Base-by-base conservation (phyloP, 345 rosid species). In the Streptanthus diversifolius region DNA sequence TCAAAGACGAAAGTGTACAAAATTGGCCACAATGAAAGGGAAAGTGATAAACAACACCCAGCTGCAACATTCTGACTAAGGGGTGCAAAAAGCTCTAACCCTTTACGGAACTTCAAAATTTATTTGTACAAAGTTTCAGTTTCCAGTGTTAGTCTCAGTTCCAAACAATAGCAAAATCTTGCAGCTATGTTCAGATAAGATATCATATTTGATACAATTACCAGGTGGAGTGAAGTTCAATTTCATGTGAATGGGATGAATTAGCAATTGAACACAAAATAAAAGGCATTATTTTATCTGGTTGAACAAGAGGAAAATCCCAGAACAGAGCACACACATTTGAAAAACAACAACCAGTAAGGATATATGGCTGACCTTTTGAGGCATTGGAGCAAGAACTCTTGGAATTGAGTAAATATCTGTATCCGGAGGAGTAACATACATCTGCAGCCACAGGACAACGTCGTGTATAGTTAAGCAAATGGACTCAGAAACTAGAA, bases 381-480 rank as follows among this genome's bases (percentile, higher is more conserved):
- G 86, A 13, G 97, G 98, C 95, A 93, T 81, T 52, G 90, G 91
- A 41, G 95, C 95, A 27, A 93, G 91, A 82, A 93, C 90, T 78
- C 73, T 88, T 1, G 97, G 98, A 47, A 91, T 88, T 9, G 97
- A 81, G 85, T 93, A 93, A 39, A 89, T 76, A 81, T 93, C 96
- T 0, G 87, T 91, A 79, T 93, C 98, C 0, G 98, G 97, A 17
- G 98, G 98, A 69, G 97, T 89, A 36, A 91, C 96, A 77, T 93
- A 90, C 98, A 91, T 93, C 97, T 93, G 60, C 71, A 81, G 14
- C 47, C 76, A n/a, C 73, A 57, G 7, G 54, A 45, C 15, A 58
- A 41, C 25, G 22, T 40, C 1, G 5, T 33, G 6, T 33, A 32
- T 8, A 35, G 11, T 45, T 4, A 24, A 36, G 7, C 5, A n/a